These are phyloP conservation scores for Fagopyrum tataricum DNA, from an alignment of 148 eudicot species.

Conservation along the genomic window DNA sequence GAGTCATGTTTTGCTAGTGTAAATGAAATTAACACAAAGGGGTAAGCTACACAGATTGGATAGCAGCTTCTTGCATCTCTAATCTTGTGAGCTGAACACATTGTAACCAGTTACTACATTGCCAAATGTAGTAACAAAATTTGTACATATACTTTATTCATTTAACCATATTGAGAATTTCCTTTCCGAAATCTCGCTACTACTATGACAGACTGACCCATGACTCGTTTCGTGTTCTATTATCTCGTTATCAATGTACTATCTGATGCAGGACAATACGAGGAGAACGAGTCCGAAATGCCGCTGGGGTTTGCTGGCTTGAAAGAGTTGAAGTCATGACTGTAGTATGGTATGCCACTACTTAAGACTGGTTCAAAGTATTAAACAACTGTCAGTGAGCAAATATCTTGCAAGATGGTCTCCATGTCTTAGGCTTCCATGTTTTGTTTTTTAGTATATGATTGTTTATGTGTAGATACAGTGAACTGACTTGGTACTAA, in stretches of 20 bases:
- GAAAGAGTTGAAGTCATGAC: constrained; percentile 3
- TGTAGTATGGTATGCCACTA: constrained; percentile 3
- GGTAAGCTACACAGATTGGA: constrained; percentile 12
- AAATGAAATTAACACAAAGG: constrained; percentile 10
- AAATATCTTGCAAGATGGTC: constrained; percentile 5
- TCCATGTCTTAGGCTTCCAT: not conserved
- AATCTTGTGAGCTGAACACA: not conserved
- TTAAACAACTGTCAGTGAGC: constrained; percentile 3
- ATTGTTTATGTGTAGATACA: not conserved
- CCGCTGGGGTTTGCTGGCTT: not conserved
- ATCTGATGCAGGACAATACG: not conserved
- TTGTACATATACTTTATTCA: constrained; percentile 4
- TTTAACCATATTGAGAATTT: not conserved
- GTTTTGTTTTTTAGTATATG: not conserved
- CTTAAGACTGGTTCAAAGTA: constrained; percentile 8
- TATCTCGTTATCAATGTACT: not conserved
- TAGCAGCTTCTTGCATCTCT: not conserved
- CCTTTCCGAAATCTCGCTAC: not conserved
- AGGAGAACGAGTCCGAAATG: not conserved
- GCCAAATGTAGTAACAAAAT: not conserved
- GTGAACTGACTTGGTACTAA: not conserved
- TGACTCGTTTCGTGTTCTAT: not conserved
- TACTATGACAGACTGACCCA: not conserved
- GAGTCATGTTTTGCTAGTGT: constrained; percentile 11
- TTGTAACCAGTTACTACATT: constrained; percentile 4